These are phyloP conservation scores for Ophiostoma perfectum DNA, from an alignment of 2,329 filamentous ascomycete genomes.

Conservation along the genomic window DNA sequence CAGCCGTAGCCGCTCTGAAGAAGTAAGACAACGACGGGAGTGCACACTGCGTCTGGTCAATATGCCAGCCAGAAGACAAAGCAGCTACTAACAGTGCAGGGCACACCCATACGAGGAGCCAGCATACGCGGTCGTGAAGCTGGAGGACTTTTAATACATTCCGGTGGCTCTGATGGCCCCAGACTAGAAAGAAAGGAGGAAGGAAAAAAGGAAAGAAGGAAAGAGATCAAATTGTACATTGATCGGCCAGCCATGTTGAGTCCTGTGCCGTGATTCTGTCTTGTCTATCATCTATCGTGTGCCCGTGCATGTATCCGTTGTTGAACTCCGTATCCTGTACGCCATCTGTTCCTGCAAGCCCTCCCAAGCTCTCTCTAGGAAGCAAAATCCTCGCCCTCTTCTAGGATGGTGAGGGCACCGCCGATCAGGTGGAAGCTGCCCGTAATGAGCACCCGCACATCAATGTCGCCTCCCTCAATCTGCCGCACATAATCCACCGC, in stretches of 20 bases:
- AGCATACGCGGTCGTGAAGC: constrained; percentile 44
- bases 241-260: neutral
- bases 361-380: neutral
- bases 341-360: neutral
- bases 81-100: constrained; percentile 30
- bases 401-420: constrained; percentile 33
- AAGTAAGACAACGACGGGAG: constrained; percentile 38
- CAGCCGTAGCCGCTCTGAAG: constrained; percentile 60
- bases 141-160: constrained; percentile 43
- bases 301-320: neutral
- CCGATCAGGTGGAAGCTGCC: constrained; percentile 47
- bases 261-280: neutral
- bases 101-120: constrained; percentile 51
- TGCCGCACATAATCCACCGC: constrained; percentile 40
- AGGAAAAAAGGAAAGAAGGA: too few species aligned
- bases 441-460: constrained; percentile 38
- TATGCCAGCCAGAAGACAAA: too few species aligned
- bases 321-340: neutral
- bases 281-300: neutral
- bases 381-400: constrained; percentile 25
- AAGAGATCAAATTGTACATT: neutral
- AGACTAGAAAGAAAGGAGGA: neutral
- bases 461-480: constrained; percentile 14
- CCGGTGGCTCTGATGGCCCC: too few species aligned
- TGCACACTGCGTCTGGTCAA: too few species aligned